These are phyloP conservation scores for Exophiala lecanii-corni DNA, from an alignment of 2,329 filamentous ascomycete species.

Conservation along the genomic window DNA sequence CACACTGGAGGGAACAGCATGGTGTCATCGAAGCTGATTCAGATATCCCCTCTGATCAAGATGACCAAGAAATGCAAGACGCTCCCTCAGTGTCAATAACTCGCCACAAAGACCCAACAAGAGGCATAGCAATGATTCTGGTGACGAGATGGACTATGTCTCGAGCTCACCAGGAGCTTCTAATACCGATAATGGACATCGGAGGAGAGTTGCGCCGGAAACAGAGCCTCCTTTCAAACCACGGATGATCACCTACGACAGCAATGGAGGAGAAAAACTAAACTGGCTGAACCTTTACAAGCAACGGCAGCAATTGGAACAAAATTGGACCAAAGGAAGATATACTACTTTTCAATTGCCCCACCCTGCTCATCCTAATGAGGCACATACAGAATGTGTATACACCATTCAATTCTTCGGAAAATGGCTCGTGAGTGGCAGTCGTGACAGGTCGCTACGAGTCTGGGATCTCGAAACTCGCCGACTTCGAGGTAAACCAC, in stretches of 20 bases:
- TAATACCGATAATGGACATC: background rate
- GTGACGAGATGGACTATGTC: conserved; percentile 23
- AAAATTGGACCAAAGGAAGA: conserved; percentile 82
- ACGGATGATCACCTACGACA: conserved; percentile 31
- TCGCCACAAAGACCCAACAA: conserved; percentile 25
- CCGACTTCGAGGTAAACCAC: conserved; percentile 67
- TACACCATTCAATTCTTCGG: conserved; percentile 89
- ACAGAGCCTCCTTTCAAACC: conserved; percentile 28
- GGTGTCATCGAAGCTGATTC: conserved; percentile 44
- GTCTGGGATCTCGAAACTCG: conserved; percentile 86
- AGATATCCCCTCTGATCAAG: conserved; percentile 32
- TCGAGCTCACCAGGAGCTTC: conserved; percentile 1
- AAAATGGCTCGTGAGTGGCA: conserved; percentile 86
- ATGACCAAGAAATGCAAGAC: conserved; percentile 43
- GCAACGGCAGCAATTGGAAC: conserved; percentile 76
- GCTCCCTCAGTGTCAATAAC: conserved; percentile 14
- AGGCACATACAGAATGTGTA: conserved; percentile 87
- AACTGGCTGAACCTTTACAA: conserved; percentile 95
- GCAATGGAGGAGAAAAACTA: conserved; percentile 49
- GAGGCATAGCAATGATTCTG: conserved; percentile 22
- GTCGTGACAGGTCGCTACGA: conserved; percentile 78
- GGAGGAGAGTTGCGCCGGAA: background rate
- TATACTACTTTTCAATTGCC: conserved; percentile 87
- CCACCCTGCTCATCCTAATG: conserved; percentile 70
- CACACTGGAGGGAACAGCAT: conserved; percentile 45